phyloP scores from a whole-genome alignment of 176 grass and related monocot genomes.

The Bromus sterilis region DNA sequence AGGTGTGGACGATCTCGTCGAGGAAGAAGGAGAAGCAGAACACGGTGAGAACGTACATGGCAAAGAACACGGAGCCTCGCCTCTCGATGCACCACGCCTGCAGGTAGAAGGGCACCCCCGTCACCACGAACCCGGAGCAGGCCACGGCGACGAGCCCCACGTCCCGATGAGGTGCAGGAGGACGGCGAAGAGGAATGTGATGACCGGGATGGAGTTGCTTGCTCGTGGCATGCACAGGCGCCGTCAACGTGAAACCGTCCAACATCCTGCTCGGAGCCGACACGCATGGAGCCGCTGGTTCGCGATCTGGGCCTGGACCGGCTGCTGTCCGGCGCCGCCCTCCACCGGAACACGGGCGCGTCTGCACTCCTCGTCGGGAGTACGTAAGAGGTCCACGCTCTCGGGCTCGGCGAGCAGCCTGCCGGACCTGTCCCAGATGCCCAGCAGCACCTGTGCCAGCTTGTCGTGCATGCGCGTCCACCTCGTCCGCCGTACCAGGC shows the following conservation, averaged over 20 bases:
- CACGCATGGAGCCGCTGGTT: constrained; percentile 59
- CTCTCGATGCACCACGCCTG: constrained; percentile 60
- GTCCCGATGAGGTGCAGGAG: constrained; percentile 36
- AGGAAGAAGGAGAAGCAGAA: constrained; percentile 49
- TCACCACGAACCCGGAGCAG: constrained; percentile 45
- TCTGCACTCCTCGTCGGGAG: constrained; percentile 72
- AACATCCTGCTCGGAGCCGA: constrained; percentile 65
- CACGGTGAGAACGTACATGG: constrained; percentile 42
- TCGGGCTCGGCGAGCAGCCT: constrained; percentile 77
- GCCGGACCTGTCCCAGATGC: constrained; percentile 64
- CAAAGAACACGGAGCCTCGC: constrained; percentile 56
- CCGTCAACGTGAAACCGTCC: constrained; percentile 78
- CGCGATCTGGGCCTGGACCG: constrained; percentile 67
- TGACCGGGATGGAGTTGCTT: constrained; percentile 37
- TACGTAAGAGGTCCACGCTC: constrained; percentile 78
- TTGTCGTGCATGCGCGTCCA: constrained; percentile 50
- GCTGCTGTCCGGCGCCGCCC: constrained; percentile 48
- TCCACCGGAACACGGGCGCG: constrained; percentile 39
- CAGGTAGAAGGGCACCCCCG: constrained; percentile 46
- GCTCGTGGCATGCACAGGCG: too few relatives aligned
- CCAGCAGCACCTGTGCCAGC: constrained; percentile 35
- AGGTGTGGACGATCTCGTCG: constrained; percentile 40
- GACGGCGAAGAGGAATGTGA: constrained; percentile 67
- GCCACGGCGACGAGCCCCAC: constrained; percentile 33
- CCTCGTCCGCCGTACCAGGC: constrained; percentile 59